phyloP scores from a whole-genome alignment of 1,284 basidiomycete genomes.

The Cryptococcus sp. region DNA sequence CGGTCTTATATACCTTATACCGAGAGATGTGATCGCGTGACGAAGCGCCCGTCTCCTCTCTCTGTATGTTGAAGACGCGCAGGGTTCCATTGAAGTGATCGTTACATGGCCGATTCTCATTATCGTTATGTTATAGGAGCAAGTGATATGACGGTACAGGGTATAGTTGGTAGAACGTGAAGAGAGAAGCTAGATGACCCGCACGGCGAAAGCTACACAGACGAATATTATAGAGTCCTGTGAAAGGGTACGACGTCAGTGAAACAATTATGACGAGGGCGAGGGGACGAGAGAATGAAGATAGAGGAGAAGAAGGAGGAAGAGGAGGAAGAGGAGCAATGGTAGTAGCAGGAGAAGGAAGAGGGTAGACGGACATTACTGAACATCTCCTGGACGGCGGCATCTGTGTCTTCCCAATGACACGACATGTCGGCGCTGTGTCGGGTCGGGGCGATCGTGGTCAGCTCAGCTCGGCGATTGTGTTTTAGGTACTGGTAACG shows the following conservation, averaged over 20 bases:
- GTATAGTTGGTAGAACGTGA: not conserved
- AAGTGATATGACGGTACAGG: not conserved
- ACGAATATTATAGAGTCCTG: conserved; percentile 49
- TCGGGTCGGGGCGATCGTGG: not conserved
- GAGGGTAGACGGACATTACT: conserved; percentile 38
- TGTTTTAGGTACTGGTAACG: not conserved
- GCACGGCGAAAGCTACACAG: conserved; percentile 46
- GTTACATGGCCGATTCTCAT: too few relatives aligned
- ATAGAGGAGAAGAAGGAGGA: too few relatives aligned
- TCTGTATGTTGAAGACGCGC: too few relatives aligned
- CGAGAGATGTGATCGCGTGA: too few relatives aligned
- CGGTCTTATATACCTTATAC: too few relatives aligned
- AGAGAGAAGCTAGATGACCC: conserved; percentile 22
- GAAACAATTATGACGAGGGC: not conserved
- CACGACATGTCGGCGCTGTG: conserved; percentile 50
- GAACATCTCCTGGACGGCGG: conserved; percentile 48
- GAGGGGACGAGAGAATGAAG: too few relatives aligned
- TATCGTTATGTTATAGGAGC: too few relatives aligned
- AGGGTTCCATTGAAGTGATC: too few relatives aligned
- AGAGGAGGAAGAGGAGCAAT: too few relatives aligned
- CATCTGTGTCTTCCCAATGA: conserved; percentile 52
- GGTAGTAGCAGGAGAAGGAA: too few relatives aligned
- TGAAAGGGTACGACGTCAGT: not conserved
- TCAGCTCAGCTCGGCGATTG: not conserved
- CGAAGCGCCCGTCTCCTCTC: too few relatives aligned